Evolutionary conservation across 2,329 filamentous ascomycete genomes (phyloP).

Genomic region (Pezicula carpinea): DNA sequence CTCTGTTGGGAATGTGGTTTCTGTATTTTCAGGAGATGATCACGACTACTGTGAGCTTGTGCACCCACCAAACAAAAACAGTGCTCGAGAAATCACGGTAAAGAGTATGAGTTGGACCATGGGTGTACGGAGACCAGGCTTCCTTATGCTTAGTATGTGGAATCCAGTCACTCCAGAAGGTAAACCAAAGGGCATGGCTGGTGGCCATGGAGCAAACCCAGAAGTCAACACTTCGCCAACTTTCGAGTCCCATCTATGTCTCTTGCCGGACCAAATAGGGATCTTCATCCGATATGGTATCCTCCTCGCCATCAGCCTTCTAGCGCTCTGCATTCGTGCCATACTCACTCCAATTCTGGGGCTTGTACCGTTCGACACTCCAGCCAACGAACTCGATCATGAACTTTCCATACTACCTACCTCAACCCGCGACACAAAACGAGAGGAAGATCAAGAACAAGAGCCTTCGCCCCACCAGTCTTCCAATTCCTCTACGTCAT

Average conservation of each 20-base stretch:
- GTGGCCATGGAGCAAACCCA: slow-evolving; percentile 20
- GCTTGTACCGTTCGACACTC: slow-evolving; percentile 30
- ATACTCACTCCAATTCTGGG: slow-evolving; percentile 52
- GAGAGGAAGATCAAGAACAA: slow-evolving; percentile 5
- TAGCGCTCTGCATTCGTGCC: slow-evolving; percentile 48
- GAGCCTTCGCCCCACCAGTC: slow-evolving; percentile 7
- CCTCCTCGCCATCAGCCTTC: slow-evolving; percentile 50
- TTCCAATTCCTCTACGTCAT: slow-evolving; percentile 26
- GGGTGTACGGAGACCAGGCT: slow-evolving; percentile 84
- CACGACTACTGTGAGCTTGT: slow-evolving; percentile 95
- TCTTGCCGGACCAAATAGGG: slow-evolving; percentile 81
- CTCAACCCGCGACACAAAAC: slow-evolving; percentile 16
- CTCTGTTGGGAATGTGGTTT: slow-evolving; percentile 74
- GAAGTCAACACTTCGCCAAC: slow-evolving; percentile 47
- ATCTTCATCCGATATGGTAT: slow-evolving; percentile 77
- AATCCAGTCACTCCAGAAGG: slow-evolving; percentile 72
- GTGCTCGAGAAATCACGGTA: slow-evolving; percentile 78
- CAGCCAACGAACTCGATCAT: slow-evolving; percentile 1
- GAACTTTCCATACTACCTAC: slow-evolving; percentile 18
- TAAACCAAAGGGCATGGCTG: slow-evolving; percentile 34
- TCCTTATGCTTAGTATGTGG: slow-evolving; percentile 84
- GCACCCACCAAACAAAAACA: slow-evolving; percentile 59
- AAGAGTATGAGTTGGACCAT: slow-evolving; percentile 96
- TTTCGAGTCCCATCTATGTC: slow-evolving; percentile 82
- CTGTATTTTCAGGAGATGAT: slow-evolving; percentile 93